Evolutionary conservation across 805 yeast species (phyloP).

Genomic region (Starmerella sirachaensis): DNA sequence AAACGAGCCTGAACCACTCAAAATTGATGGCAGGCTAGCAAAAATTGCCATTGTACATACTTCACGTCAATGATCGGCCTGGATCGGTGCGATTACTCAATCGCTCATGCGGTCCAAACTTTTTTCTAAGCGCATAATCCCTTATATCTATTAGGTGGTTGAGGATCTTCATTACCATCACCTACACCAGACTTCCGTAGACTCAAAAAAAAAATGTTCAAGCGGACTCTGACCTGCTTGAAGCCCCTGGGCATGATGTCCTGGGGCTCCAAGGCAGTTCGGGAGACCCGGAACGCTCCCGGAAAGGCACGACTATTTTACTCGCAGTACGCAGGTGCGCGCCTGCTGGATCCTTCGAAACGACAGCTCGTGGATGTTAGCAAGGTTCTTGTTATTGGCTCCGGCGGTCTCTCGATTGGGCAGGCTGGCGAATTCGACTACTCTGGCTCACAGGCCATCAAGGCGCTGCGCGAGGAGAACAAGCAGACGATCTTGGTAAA

Average conservation of each 20-base stretch:
- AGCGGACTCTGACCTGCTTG: slow-evolving; percentile 14
- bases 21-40: too few relatives aligned
- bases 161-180: too few relatives aligned
- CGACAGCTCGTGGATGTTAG: slow-evolving; percentile 58
- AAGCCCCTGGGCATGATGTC: slow-evolving; percentile 9
- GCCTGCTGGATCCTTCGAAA: slow-evolving; percentile 27
- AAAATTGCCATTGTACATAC: too few relatives aligned
- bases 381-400: slow-evolving; percentile 84
- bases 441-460: slow-evolving; percentile 91
- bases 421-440: slow-evolving; percentile 98
- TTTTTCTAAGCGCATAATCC: too few relatives aligned
- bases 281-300: slow-evolving; percentile 18
- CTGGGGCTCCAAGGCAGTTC: slow-evolving; percentile 18
- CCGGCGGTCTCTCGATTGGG: slow-evolving; percentile 95
- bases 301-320: slow-evolving; percentile 17
- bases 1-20: too few relatives aligned
- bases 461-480: slow-evolving; percentile 83
- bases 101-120: too few relatives aligned
- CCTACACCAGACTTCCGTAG: neutral
- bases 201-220: slow-evolving; percentile 7
- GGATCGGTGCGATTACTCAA: too few relatives aligned
- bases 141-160: too few relatives aligned
- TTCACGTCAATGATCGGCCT: too few relatives aligned
- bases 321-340: slow-evolving; percentile 29
- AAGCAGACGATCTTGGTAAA: slow-evolving; percentile 77